These are phyloP conservation scores for Saccharomyces kudriavzevii DNA, from an alignment of 805 yeast species.

Conservation along the genomic window DNA sequence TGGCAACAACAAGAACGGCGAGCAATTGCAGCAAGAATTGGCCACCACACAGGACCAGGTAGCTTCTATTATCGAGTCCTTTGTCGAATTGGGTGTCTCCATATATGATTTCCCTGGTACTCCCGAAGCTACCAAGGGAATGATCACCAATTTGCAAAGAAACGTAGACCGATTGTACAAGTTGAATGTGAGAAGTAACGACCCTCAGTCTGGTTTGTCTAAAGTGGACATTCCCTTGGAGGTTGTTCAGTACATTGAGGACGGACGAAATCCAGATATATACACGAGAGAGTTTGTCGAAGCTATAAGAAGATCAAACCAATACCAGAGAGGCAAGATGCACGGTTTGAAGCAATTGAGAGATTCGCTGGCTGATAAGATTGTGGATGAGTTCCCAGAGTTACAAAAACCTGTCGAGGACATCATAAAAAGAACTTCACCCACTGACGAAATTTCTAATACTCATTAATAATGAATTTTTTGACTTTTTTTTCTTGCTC, in stretches of 20 bases:
- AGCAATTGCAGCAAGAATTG: conserved; percentile 22
- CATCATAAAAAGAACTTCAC: conserved; percentile 37
- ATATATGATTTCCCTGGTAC: conserved; percentile 93
- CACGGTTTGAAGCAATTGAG: conserved; percentile 56
- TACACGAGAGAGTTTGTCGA: conserved; percentile 95
- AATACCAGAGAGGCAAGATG: conserved; percentile 78
- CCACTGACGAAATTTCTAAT: neutral
- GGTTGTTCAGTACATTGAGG: conserved; percentile 86
- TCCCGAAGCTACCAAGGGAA: conserved; percentile 59
- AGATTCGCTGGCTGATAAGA: conserved; percentile 58
- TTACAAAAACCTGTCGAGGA: conserved; percentile 49
- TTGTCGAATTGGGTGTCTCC: conserved; percentile 81
- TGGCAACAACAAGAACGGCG: neutral
- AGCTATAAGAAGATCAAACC: conserved; percentile 83
- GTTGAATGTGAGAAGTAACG: conserved; percentile 28
- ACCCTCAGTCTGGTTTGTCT: conserved; percentile 28
- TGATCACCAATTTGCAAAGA: conserved; percentile 34
- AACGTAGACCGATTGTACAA: conserved; percentile 35
- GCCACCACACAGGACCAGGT: conserved; percentile 28
- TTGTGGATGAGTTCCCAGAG: conserved; percentile 74
- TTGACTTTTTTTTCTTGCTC: neutral
- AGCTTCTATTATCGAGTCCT: conserved; percentile 60
- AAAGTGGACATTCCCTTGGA: conserved; percentile 62
- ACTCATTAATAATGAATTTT: neutral
- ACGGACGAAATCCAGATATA: conserved; percentile 94